Evolutionary conservation across 2,329 filamentous ascomycete genomes (phyloP).

Genomic region (Hypoxylon sp.): DNA sequence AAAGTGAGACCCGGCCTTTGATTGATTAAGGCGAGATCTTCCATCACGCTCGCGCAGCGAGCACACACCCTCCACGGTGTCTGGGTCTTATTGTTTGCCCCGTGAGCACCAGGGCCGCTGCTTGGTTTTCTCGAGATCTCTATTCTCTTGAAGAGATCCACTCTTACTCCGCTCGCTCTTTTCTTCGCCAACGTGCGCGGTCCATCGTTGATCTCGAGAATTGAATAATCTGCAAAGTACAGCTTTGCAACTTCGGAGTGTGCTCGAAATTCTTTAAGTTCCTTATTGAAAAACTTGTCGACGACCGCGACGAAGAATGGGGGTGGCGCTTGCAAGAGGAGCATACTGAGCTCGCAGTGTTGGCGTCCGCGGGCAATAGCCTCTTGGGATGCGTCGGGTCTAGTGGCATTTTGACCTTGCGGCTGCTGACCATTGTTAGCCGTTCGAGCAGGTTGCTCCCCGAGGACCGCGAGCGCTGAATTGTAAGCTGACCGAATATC

Average conservation of each 20-base stretch:
- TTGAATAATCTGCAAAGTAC: slow-evolving; percentile 79
- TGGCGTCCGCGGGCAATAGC: slow-evolving; percentile 63
- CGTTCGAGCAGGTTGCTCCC: slow-evolving; percentile 62
- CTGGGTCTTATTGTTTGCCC: slow-evolving; percentile 5
- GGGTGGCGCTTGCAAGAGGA: slow-evolving; percentile 65
- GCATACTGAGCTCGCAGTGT: slow-evolving; percentile 67
- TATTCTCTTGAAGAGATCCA: slow-evolving; percentile 72
- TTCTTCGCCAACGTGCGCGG: slow-evolving; percentile 61
- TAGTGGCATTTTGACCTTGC: slow-evolving; percentile 54
- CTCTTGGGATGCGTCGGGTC: slow-evolving; percentile 57
- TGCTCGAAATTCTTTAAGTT: slow-evolving; percentile 70
- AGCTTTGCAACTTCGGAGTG: slow-evolving; percentile 76
- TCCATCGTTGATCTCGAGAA: slow-evolving; percentile 77
- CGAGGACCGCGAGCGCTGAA: slow-evolving; percentile 61
- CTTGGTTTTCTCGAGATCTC: slow-evolving; percentile 65
- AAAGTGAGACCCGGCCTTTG: slow-evolving; percentile 67
- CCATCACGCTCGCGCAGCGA: slow-evolving; percentile 76
- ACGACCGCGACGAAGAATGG: slow-evolving; percentile 69
- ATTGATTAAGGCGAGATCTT: slow-evolving; percentile 64
- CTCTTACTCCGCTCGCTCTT: slow-evolving; percentile 58
- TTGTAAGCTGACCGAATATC: slow-evolving; percentile 69
- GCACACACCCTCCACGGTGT: slow-evolving; percentile 66
- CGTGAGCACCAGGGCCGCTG: background rate
- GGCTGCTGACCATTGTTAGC: slow-evolving; percentile 60
- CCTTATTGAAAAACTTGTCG: slow-evolving; percentile 74